Evolutionary conservation across 179 eudicot species (phyloP).

Genomic region (Spergularia azorica): DNA sequence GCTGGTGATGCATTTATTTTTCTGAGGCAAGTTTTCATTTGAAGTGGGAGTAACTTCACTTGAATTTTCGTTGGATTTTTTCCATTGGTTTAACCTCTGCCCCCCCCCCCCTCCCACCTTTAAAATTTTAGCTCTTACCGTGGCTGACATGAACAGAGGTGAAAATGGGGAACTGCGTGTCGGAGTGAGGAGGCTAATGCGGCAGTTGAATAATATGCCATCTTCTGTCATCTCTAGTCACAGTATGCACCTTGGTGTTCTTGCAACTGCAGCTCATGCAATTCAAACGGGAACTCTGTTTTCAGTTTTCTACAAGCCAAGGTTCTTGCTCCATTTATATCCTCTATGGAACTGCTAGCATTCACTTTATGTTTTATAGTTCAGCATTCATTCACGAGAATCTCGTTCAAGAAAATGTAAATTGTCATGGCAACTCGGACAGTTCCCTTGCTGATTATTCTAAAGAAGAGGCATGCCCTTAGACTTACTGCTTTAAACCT

Average conservation of each 20-base stretch:
- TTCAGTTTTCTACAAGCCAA: slow-evolving; percentile 85
- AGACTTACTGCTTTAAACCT: too few species aligned
- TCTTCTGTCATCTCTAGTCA: slow-evolving; percentile 92
- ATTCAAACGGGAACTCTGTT: slow-evolving; percentile 66
- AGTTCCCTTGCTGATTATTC: too few species aligned
- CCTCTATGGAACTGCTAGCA: background rate
- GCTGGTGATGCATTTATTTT: slow-evolving; percentile 97
- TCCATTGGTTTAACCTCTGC: background rate
- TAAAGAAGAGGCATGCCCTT: too few species aligned
- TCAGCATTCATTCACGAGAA: background rate
- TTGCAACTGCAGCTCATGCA: slow-evolving; percentile 93
- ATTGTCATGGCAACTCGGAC: too few species aligned
- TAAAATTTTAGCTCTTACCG: background rate
- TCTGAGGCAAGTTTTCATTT: slow-evolving; percentile 53
- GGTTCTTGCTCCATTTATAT: slow-evolving; percentile 40
- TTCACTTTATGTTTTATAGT: background rate
- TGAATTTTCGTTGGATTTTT: background rate
- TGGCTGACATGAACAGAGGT: slow-evolving; percentile 49
- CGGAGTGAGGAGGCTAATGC: slow-evolving; percentile 84
- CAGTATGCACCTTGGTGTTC: slow-evolving; percentile 96
- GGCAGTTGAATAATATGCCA: slow-evolving; percentile 83
- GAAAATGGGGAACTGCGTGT: slow-evolving; percentile 91
- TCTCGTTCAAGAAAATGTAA: background rate
- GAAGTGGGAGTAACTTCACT: background rate
- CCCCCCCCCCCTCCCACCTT: background rate